Base-by-base conservation (phyloP, 768 basidiomycete genomes). In the Trametes cubensis region DNA sequence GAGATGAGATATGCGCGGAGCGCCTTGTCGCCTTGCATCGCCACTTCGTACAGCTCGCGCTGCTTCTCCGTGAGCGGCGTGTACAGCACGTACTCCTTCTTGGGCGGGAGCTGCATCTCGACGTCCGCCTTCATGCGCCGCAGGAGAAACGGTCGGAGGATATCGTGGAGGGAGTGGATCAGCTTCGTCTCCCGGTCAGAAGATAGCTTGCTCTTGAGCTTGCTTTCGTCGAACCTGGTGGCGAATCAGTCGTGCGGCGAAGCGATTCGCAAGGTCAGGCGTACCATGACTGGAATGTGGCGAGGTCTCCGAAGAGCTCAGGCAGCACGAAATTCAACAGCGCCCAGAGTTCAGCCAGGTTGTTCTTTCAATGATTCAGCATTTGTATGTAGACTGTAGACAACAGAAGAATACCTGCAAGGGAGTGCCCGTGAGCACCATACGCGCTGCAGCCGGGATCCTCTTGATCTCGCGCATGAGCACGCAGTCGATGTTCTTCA, bases 391-490 rank as follows among this genome's bases (percentile, higher is more conserved):
- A 11, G 21, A 11, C 26, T 26, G 25, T 30, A 20, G 15, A 75
- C 87, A 58, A 34, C 34, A 11, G 10, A 11, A 11, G 34, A 2
- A 34, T 62, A 95, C 95, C 75, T 98, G 95, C 40, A 99, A 76
- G 7, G 97, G 97, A 18, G 97, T 99, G 30, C 97, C 97, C 0
- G 95, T 98, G 63, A 99, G 76, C 60, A 99, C 90, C 85, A 98
- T 90, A 49, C 97, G 80, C 44, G 94, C 92, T 0, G 90, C 93
- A 56, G 87, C 87, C 1, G 79, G 77, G 71, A 94, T 95, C 68
- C 86, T 85, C 77, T 95, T 95, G 67, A 99, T 89, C 73, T 96
- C 94, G 60, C 82, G 81, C 75, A 98, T 92, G 17, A 98, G 83
- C 77, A 85, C 89, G 75, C 94, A 94, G 69, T 98, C 85, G 60